Conservation (phyloP, 225 moss, liverwort and hornwort species). For the Bryum argenteum region DNA sequence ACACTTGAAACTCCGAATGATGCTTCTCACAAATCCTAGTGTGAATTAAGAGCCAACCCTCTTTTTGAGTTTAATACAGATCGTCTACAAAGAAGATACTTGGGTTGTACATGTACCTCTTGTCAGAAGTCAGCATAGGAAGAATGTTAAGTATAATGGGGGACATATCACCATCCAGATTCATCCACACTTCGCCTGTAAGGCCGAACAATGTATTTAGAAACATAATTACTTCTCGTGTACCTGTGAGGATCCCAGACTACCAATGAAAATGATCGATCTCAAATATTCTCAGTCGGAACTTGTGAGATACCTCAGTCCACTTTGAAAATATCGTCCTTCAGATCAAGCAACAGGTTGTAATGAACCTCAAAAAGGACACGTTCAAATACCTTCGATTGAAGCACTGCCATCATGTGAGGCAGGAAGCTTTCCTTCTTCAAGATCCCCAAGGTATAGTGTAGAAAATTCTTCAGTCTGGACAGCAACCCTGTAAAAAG, state of each 20-base stretch:
- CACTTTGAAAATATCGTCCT: background rate
- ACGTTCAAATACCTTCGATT: slow-evolving; percentile 55
- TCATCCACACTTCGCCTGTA: slow-evolving; percentile 88
- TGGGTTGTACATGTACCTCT: slow-evolving; percentile 34
- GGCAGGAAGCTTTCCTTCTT: slow-evolving; percentile 69
- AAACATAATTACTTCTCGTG: background rate
- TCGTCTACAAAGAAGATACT: slow-evolving; percentile 12
- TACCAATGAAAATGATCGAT: background rate
- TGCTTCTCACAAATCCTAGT: slow-evolving; percentile 13
- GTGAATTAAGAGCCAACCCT: slow-evolving; percentile 4
- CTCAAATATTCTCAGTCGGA: background rate
- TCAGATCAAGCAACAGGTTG: background rate
- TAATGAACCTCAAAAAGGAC: slow-evolving; percentile 5
- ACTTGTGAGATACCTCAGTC: background rate
- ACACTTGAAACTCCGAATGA: background rate
- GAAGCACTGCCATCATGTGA: slow-evolving; percentile 44
- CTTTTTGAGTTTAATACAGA: slow-evolving; percentile 4
- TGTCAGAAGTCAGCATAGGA: slow-evolving; percentile 57
- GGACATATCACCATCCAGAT: slow-evolving; percentile 76
- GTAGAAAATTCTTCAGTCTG: slow-evolving; percentile 75
- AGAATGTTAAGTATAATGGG: slow-evolving; percentile 78
- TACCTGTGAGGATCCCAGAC: background rate
- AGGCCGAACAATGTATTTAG: slow-evolving; percentile 23
- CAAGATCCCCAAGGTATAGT: slow-evolving; percentile 79
- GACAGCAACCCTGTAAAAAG: slow-evolving; percentile 61